phyloP scores from a whole-genome alignment of 768 basidiomycete genomes.

The Termitomyces sp. region DNA sequence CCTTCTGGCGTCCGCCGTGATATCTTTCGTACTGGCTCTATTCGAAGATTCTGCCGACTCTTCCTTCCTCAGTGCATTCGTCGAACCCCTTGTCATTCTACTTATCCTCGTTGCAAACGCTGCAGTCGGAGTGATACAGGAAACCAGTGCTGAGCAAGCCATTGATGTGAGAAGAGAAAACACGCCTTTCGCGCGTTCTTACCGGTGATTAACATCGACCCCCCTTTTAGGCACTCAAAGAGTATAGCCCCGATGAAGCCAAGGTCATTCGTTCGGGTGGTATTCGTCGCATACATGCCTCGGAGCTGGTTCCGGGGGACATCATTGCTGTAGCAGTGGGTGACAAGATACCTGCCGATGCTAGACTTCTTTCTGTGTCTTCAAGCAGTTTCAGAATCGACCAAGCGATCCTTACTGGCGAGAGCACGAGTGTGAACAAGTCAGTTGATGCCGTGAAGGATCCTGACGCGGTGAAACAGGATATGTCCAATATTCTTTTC shows the following conservation, averaged over 20 bases:
- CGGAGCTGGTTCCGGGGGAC: constrained; percentile 92
- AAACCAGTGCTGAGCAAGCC: constrained; percentile 92
- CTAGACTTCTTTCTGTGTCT: constrained; percentile 81
- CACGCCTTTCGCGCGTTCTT: constrained; percentile 5
- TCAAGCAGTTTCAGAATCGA: constrained; percentile 94
- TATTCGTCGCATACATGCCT: constrained; percentile 72
- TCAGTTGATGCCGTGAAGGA: constrained; percentile 65
- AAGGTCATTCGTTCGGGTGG: constrained; percentile 79
- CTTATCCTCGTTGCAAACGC: constrained; percentile 96
- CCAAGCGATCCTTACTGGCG: constrained; percentile 96
- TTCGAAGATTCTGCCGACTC: constrained; percentile 75
- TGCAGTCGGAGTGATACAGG: constrained; percentile 96
- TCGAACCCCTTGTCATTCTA: constrained; percentile 93
- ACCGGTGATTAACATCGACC: constrained; percentile 4
- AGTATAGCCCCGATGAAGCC: constrained; percentile 97
- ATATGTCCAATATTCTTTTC: constrained; percentile 97
- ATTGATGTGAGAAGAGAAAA: constrained; percentile 85
- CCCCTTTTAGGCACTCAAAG: constrained; percentile 75
- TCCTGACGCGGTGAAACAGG: constrained; percentile 86
- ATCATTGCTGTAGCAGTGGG: constrained; percentile 89
- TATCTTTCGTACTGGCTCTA: constrained; percentile 90
- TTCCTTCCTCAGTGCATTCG: constrained; percentile 78
- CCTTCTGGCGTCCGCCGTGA: constrained; percentile 86
- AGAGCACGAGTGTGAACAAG: constrained; percentile 89
- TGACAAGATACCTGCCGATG: constrained; percentile 95